These are phyloP conservation scores for Tilletia indica DNA, from an alignment of 1,284 basidiomycete genomes.

Conservation along the genomic window DNA sequence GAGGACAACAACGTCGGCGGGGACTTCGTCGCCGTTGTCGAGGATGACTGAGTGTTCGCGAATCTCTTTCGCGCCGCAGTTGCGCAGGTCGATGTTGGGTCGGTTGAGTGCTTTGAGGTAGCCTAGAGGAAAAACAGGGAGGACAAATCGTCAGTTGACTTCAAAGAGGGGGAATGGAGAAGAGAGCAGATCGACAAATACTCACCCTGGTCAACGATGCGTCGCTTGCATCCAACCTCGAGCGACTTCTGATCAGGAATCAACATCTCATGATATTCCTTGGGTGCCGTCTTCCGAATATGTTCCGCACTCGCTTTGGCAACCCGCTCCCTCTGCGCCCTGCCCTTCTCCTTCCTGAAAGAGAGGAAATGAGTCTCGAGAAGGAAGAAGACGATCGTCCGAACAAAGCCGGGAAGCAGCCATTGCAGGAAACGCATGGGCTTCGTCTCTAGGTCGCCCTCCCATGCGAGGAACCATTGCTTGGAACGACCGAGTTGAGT, in stretches of 20 bases:
- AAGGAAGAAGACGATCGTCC: slow-evolving; percentile 29
- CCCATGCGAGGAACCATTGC: slow-evolving; percentile 29
- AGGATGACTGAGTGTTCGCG: slow-evolving; percentile 28
- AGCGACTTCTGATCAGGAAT: slow-evolving; percentile 34
- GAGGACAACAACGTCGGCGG: slow-evolving; percentile 34
- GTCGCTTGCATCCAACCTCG: slow-evolving; percentile 36
- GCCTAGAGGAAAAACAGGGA: not conserved
- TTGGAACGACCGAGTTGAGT: slow-evolving; percentile 25
- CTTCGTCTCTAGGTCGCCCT: slow-evolving; percentile 21
- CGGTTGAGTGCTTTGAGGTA: slow-evolving; percentile 32
- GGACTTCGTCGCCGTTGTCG: slow-evolving; percentile 27
- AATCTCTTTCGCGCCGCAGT: slow-evolving; percentile 27
- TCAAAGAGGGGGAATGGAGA: not conserved
- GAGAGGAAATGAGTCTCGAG: slow-evolving; percentile 30
- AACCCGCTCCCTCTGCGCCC: slow-evolving; percentile 20
- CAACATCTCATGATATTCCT: slow-evolving; percentile 40
- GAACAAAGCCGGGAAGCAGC: slow-evolving; percentile 28
- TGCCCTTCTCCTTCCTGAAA: slow-evolving; percentile 26
- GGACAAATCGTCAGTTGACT: not conserved
- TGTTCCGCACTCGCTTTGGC: slow-evolving; percentile 27
- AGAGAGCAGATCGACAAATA: too few species aligned
- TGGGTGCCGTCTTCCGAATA: slow-evolving; percentile 34
- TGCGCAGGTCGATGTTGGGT: slow-evolving; percentile 31
- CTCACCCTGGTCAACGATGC: slow-evolving; percentile 34
- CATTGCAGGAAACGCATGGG: not conserved